A percentile compares a stretch with the other conserved stretches of the same genome.
These are phyloP conservation scores for Fulvia fulva DNA, from an alignment of 2,329 filamentous ascomycete genomes.

Conservation along the genomic window DNA sequence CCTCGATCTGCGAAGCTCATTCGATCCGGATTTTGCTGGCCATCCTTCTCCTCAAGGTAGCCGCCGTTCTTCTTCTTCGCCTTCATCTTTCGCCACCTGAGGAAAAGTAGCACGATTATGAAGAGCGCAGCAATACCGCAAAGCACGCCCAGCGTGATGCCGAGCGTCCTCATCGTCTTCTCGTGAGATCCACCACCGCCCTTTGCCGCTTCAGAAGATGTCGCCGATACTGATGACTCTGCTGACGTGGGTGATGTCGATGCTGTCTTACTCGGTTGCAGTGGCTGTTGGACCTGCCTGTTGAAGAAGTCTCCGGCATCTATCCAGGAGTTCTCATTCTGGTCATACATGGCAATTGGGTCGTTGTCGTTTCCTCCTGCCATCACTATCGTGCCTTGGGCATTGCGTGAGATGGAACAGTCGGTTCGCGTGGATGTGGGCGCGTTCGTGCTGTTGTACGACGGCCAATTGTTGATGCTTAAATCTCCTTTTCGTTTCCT, in stretches of 20 bases:
- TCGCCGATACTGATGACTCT: constrained; percentile 34
- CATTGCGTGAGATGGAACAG: constrained; percentile 67
- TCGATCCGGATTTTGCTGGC: constrained; percentile 26
- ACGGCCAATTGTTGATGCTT: constrained; percentile 64
- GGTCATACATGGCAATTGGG: constrained; percentile 73
- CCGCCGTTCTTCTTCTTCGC: constrained; percentile 47
- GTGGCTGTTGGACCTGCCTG: constrained; percentile 35
- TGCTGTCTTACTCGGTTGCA: constrained; percentile 26
- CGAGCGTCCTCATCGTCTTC: constrained; percentile 61
- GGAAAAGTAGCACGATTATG: constrained; percentile 65
- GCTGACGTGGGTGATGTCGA: constrained; percentile 33
- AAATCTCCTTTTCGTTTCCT: constrained; percentile 49
- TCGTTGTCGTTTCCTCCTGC: constrained; percentile 68
- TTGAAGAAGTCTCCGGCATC: constrained; percentile 64
- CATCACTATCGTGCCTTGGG: constrained; percentile 67
- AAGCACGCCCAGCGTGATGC: constrained; percentile 77
- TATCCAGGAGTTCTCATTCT: constrained; percentile 70
- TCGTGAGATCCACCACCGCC: constrained; percentile 39
- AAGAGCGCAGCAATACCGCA: constrained; percentile 68
- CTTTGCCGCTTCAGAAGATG: constrained; percentile 35
- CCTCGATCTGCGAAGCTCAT: constrained; percentile 51
- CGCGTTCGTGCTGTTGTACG: constrained; percentile 72
- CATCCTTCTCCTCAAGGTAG: constrained; percentile 41
- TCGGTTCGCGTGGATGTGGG: constrained; percentile 61
- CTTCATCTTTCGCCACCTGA: constrained; percentile 59